Conservation (phyloP, 2,329 filamentous ascomycete species). For the Pseudogymnoascus sp. region DNA sequence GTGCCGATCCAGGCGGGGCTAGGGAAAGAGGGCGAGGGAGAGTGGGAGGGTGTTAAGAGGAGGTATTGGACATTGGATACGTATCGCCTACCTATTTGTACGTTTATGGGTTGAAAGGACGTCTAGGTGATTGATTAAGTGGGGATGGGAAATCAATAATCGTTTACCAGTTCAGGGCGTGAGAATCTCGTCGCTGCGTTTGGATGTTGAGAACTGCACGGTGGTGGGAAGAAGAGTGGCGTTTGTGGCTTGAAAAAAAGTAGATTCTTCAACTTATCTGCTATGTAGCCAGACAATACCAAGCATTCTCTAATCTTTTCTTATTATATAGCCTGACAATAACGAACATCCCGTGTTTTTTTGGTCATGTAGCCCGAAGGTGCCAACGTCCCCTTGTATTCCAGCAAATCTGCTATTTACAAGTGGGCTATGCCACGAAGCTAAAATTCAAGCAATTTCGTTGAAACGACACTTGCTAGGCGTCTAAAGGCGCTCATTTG, state of each 20-base stretch:
- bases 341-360: background rate
- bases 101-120: conserved; percentile 46
- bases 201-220: background rate
- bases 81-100: conserved; percentile 69
- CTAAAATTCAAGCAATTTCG: conserved; percentile 1
- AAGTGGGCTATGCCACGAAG: background rate
- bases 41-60: conserved; percentile 84
- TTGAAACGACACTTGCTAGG: background rate
- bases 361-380: background rate
- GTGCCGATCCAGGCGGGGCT: conserved; percentile 61
- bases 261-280: background rate
- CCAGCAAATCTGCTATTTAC: background rate
- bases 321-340: background rate
- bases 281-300: background rate
- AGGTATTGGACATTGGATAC: conserved; percentile 84
- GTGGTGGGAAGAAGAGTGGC: background rate
- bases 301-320: background rate
- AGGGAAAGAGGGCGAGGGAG: conserved; percentile 58
- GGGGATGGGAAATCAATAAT: background rate
- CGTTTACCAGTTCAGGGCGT: background rate
- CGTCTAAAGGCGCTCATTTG: conserved; percentile 27
- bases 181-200: background rate
- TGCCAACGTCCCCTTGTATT: background rate
- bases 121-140: background rate
- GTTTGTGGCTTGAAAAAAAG: background rate